These are phyloP conservation scores for Peronospora belbahrii DNA, from an alignment of 352 stramenopile species.

Conservation along the genomic window DNA sequence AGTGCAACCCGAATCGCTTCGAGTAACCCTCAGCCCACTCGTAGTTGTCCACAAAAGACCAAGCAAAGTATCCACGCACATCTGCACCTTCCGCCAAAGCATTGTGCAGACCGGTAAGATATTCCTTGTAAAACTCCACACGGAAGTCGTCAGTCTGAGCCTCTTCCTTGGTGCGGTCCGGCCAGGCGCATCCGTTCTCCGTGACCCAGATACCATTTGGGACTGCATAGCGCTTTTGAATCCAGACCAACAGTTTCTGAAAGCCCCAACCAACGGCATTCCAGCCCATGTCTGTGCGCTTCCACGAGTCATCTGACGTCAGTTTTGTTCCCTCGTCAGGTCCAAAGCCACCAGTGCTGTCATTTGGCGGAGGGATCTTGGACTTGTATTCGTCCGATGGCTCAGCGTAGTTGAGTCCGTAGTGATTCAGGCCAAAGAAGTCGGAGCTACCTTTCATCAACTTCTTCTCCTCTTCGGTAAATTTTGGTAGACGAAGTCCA, in stretches of 20 bases:
- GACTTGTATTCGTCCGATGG: constrained; percentile 37
- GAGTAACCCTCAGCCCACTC: constrained; percentile 82
- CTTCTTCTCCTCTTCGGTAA: constrained; percentile 80
- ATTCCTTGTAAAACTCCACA: constrained; percentile 72
- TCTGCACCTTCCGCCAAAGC: constrained; percentile 40
- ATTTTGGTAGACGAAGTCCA: constrained; percentile 78
- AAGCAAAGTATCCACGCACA: constrained; percentile 86
- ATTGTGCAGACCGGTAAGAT: constrained; percentile 65
- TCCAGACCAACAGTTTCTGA: constrained; percentile 85
- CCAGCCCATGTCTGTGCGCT: constrained; percentile 80
- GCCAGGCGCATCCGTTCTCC: constrained; percentile 86
- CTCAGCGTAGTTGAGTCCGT: constrained; percentile 57
- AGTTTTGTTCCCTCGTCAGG: constrained; percentile 39
- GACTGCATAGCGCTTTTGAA: constrained; percentile 77
- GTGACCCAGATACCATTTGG: constrained; percentile 81
- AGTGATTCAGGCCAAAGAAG: constrained; percentile 95
- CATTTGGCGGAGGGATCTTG: constrained; percentile 25
- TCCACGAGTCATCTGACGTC: constrained; percentile 44
- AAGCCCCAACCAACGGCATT: constrained; percentile 73
- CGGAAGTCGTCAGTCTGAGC: constrained; percentile 77
- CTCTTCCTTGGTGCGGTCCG: constrained; percentile 57
- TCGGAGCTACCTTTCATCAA: constrained; percentile 81
- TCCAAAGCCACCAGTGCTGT: constrained; percentile 25
- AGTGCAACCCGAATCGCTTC: constrained; percentile 57
- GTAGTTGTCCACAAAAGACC: constrained; percentile 90